phyloP scores from a whole-genome alignment of 228 moss, liverwort and hornwort species.

The Sphagnum fallax region DNA sequence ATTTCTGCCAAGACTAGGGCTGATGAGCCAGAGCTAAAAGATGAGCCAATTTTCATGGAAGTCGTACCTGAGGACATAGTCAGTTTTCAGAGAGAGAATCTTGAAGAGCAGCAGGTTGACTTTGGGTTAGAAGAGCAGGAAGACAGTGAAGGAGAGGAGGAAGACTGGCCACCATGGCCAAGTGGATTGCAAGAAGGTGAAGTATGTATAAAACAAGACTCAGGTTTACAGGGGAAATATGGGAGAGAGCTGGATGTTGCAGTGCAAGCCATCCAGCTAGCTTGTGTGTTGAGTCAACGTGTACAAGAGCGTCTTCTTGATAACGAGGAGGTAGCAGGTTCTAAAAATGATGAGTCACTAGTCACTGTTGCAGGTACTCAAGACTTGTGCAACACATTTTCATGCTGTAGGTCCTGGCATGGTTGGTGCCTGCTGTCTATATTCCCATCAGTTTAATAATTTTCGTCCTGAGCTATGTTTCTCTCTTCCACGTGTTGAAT shows the following conservation, averaged over 20 bases:
- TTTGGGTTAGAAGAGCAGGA: constrained; percentile 15
- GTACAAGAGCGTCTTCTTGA: constrained; percentile 75
- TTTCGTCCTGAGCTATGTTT: background rate
- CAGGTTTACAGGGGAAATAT: constrained; percentile 38
- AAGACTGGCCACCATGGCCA: constrained; percentile 48
- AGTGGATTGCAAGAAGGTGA: constrained; percentile 31
- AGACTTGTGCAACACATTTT: background rate
- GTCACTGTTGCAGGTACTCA: constrained; percentile 86
- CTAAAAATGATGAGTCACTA: constrained; percentile 79
- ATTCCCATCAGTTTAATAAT: background rate
- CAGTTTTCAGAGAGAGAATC: constrained; percentile 39
- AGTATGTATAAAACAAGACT: constrained; percentile 30
- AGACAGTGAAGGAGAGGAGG: constrained; percentile 11
- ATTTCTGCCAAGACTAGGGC: too few species aligned
- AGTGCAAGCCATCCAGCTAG: constrained; percentile 82
- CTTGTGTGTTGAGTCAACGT: constrained; percentile 76
- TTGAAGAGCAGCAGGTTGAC: constrained; percentile 38
- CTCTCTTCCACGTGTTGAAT: background rate
- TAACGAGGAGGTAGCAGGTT: constrained; percentile 61
- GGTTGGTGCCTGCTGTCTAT: background rate
- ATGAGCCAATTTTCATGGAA: constrained; percentile 44
- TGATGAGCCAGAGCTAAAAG: background rate
- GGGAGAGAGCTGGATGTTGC: constrained; percentile 73
- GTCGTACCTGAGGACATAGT: constrained; percentile 52
- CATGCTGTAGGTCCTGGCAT: background rate